These are phyloP conservation scores for Pseudogymnoascus sp. DNA, from an alignment of 2,329 filamentous ascomycete genomes.

Conservation along the genomic window DNA sequence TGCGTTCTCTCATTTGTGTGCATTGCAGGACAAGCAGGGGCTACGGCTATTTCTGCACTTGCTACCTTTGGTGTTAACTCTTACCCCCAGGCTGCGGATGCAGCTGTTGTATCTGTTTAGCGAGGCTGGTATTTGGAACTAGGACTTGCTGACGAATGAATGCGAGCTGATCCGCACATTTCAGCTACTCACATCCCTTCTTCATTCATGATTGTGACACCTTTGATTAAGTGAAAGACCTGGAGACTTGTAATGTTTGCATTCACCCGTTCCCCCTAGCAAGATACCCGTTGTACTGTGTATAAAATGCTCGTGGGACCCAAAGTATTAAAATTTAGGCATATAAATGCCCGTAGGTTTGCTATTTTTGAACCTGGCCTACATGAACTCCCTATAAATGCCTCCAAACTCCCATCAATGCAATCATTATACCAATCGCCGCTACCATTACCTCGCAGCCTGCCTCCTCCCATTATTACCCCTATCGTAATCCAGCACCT, in stretches of 20 bases:
- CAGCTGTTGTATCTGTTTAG: constrained; percentile 8
- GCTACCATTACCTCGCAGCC: background rate
- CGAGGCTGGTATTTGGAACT: constrained; percentile 8
- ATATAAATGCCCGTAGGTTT: background rate
- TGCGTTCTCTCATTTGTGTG: constrained; percentile 7
- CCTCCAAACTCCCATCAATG: constrained; percentile 1
- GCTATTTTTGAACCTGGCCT: background rate
- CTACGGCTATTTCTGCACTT: constrained; percentile 8
- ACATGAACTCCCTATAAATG: background rate
- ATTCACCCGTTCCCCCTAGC: background rate
- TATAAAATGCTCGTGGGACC: background rate
- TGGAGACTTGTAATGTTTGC: background rate
- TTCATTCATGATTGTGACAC: background rate
- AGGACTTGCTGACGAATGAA: constrained; percentile 7
- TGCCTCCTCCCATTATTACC: constrained; percentile 6
- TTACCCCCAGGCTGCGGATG: background rate
- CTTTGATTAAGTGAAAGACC: background rate
- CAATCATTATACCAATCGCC: background rate
- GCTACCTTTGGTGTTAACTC: constrained; percentile 6
- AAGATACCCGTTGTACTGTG: background rate
- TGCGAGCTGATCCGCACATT: constrained; percentile 5
- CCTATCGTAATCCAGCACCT: constrained; percentile 33
- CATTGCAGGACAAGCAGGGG: constrained; percentile 7
- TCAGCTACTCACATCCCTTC: background rate
- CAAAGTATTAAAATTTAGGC: background rate